A percentile compares a stretch with the other conserved stretches of the same genome.
Evolutionary conservation across 208 protist species (phyloP).

Genomic region (Wallacemonas sp.): DNA sequence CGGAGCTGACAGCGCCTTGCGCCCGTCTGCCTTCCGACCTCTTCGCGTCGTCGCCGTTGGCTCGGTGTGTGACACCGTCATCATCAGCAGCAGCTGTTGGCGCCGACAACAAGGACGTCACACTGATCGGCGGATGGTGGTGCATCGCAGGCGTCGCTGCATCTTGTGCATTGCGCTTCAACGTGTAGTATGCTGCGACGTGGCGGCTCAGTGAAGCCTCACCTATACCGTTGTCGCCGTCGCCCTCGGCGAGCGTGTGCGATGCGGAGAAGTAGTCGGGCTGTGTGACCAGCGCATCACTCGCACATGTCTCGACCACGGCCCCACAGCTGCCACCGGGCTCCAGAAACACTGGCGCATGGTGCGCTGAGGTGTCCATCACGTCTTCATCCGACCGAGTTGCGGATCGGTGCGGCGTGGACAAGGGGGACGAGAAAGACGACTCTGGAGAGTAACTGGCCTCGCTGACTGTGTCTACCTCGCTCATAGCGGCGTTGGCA

Average conservation of each 20-base stretch:
- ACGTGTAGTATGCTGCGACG: background rate
- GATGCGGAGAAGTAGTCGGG: constrained; percentile 1
- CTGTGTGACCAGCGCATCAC: constrained; percentile 7
- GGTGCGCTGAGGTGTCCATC: background rate
- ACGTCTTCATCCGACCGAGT: no score
- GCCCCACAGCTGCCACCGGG: constrained; percentile 13
- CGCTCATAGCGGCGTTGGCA: background rate
- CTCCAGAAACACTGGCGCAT: constrained; percentile 6
- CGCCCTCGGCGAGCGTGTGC: background rate
- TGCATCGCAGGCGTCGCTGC: background rate
- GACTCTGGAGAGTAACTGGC: background rate
- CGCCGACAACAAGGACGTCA: no score
- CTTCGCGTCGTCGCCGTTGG: background rate
- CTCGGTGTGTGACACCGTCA: no score
- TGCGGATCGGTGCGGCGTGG: background rate
- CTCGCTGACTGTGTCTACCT: background rate
- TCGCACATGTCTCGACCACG: background rate
- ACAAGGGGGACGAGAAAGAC: background rate
- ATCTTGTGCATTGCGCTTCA: background rate
- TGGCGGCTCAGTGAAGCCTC: background rate
- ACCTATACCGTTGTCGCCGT: no score
- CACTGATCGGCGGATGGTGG: no score
- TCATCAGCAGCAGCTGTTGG: no score
- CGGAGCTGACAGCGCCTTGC: background rate
- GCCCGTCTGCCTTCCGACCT: background rate